A percentile compares a stretch with the other conserved stretches of the same genome.
Conservation (phyloP, 352 stramenopile genomes). For the Globisporangium rhizosaccharum region DNA sequence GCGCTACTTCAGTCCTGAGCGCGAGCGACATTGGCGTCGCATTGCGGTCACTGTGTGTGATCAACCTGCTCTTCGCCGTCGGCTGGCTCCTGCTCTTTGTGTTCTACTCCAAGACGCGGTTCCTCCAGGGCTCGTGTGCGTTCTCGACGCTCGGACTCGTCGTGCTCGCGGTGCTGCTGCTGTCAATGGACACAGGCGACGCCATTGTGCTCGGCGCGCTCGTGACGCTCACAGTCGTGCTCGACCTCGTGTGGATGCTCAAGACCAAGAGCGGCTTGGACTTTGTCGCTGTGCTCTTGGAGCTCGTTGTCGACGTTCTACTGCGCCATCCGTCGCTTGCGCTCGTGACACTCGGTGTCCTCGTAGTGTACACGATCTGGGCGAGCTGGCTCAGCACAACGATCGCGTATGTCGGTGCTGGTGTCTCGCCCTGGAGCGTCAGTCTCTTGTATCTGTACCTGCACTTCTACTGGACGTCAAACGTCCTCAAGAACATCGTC, state of each 20-base stretch:
- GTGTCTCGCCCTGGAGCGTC: conserved; percentile 60
- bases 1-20: too few relatives aligned
- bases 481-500: conserved; percentile 82
- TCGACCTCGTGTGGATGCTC: conserved; percentile 67
- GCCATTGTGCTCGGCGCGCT: conserved; percentile 47
- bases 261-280: conserved; percentile 64
- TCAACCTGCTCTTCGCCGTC: conserved; percentile 67
- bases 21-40: conserved; percentile 41
- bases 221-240: conserved; percentile 28
- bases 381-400: conserved; percentile 73
- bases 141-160: conserved; percentile 58
- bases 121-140: conserved; percentile 57
- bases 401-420: conserved; percentile 58
- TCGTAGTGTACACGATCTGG: conserved; percentile 74
- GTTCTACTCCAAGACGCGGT: conserved; percentile 70
- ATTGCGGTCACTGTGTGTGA: conserved; percentile 56
- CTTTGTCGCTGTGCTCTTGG: conserved; percentile 81
- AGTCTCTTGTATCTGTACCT: conserved; percentile 71
- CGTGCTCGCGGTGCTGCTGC: conserved; percentile 43
- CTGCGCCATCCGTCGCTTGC: conserved; percentile 49
- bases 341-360: conserved; percentile 35
- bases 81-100: conserved; percentile 72
- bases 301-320: conserved; percentile 72
- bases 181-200: conserved; percentile 42
- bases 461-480: conserved; percentile 87